These are phyloP conservation scores for Dendrobium chrysotoxum DNA, from an alignment of 106 monocot genomes.

Conservation along the genomic window DNA sequence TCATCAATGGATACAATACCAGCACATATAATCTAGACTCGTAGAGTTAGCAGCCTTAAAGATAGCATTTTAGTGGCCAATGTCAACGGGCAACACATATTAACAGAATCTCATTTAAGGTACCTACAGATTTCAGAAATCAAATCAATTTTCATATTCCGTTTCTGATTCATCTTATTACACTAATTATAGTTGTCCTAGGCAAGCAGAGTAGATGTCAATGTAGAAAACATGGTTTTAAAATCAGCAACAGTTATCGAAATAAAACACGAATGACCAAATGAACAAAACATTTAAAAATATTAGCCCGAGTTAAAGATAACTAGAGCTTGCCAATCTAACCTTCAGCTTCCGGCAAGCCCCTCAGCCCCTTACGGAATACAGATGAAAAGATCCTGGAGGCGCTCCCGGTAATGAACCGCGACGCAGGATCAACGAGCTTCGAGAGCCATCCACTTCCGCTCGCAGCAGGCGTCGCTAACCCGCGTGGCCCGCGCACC, in stretches of 20 bases:
- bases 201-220: background rate
- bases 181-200: background rate
- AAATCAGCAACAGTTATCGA: background rate
- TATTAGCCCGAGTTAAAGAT: background rate
- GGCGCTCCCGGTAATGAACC: conserved; percentile 50
- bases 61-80: background rate
- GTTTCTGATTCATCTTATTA: background rate
- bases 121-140: background rate
- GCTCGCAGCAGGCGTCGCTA: background rate
- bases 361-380: conserved; percentile 38
- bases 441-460: conserved; percentile 62
- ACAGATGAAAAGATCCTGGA: conserved; percentile 58
- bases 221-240: background rate
- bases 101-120: background rate
- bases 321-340: background rate
- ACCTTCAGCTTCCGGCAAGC: conserved; percentile 15
- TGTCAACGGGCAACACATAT: background rate
- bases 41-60: background rate
- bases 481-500: background rate
- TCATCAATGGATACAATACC: background rate
- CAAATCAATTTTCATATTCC: background rate
- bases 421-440: conserved; percentile 73
- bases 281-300: background rate
- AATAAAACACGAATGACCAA: background rate
- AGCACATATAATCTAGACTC: background rate